Percentiles rank a stretch among this genome's conserved stretches.
These are phyloP conservation scores for Rutstroemia sp. DNA, from an alignment of 2,329 filamentous ascomycete species.

Conservation along the genomic window DNA sequence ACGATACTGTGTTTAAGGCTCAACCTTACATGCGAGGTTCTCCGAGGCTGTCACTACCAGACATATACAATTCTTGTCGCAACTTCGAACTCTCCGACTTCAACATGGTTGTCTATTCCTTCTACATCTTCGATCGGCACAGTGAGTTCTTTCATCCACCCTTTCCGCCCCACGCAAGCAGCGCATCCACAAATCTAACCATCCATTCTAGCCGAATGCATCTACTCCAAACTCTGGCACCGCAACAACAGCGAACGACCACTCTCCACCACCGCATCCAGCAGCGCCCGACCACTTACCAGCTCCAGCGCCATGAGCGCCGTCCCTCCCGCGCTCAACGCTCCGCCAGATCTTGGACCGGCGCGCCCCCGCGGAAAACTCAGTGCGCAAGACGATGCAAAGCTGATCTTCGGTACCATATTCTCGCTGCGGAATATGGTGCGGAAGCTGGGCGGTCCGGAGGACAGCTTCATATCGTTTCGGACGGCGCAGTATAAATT, in stretches of 20 bases:
- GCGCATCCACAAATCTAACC: slow-evolving; percentile 11
- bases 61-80: not conserved
- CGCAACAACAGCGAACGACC: slow-evolving; percentile 26
- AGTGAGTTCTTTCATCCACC: slow-evolving; percentile 48
- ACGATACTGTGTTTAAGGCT: not conserved
- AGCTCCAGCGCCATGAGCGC: slow-evolving; percentile 39
- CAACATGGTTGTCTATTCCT: slow-evolving; percentile 86
- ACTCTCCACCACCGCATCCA: slow-evolving; percentile 29
- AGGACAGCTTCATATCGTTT: slow-evolving; percentile 91
- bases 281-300: slow-evolving; percentile 42
- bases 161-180: not conserved
- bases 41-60: not conserved
- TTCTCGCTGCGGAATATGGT: slow-evolving; percentile 97
- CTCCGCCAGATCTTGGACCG: slow-evolving; percentile 24
- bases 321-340: slow-evolving; percentile 21
- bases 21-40: not conserved
- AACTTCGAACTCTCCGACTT: not conserved
- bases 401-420: slow-evolving; percentile 93
- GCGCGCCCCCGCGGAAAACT: slow-evolving; percentile 27
- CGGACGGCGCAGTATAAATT: slow-evolving; percentile 94
- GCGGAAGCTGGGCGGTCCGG: slow-evolving; percentile 85
- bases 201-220: slow-evolving; percentile 71
- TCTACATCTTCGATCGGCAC: slow-evolving; percentile 98
- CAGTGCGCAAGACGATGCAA: slow-evolving; percentile 72
- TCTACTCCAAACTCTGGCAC: slow-evolving; percentile 84